These are phyloP conservation scores for Magnolia officinalis DNA, from an alignment of 164 flowering plant genomes.

Conservation along the genomic window DNA sequence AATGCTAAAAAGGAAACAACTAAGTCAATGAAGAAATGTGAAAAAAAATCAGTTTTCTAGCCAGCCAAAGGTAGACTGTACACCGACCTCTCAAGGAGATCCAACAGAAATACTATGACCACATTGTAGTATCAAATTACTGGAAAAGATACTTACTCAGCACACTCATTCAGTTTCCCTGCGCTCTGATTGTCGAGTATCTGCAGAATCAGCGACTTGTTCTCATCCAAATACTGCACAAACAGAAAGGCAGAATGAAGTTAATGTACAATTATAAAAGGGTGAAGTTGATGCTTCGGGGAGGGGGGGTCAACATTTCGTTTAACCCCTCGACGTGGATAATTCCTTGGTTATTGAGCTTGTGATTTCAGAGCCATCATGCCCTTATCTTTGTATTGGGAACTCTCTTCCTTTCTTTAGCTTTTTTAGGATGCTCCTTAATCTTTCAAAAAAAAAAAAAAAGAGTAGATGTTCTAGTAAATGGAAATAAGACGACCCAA, in stretches of 20 bases:
- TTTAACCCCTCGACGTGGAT: too few species aligned
- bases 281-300: too few species aligned
- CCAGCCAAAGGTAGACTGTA: neutral
- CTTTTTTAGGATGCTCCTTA: too few species aligned
- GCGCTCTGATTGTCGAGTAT: slow-evolving; percentile 87
- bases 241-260: neutral
- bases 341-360: too few species aligned
- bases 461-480: too few species aligned
- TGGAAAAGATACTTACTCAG: slow-evolving; percentile 59
- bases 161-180: slow-evolving; percentile 86
- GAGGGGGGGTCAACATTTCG: too few species aligned
- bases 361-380: too few species aligned
- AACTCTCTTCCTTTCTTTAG: too few species aligned
- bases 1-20: neutral
- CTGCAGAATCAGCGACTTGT: slow-evolving; percentile 87
- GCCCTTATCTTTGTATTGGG: too few species aligned
- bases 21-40: neutral
- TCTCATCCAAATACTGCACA: slow-evolving; percentile 88
- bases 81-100: neutral
- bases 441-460: too few species aligned
- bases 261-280: too few species aligned
- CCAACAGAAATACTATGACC: neutral
- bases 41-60: neutral
- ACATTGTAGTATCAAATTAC: neutral
- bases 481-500: too few species aligned